These are phyloP conservation scores for Petunia hybrid DNA, from an alignment of 305 asterid species.

Conservation along the genomic window DNA sequence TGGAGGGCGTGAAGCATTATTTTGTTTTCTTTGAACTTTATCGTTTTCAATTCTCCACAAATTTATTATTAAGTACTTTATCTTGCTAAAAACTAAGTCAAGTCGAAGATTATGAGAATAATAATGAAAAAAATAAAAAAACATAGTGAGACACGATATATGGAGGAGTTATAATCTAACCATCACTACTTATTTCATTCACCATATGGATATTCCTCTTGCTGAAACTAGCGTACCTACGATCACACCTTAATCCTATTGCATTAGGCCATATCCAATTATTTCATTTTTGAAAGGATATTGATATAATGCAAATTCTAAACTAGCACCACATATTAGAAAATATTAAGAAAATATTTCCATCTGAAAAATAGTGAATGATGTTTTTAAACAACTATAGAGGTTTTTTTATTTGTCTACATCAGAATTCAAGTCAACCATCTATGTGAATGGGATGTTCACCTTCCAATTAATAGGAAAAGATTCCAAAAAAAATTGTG, in stretches of 20 bases:
- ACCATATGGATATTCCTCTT: background rate
- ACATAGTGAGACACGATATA: too few relatives aligned
- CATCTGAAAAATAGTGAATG: too few relatives aligned
- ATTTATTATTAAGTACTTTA: background rate
- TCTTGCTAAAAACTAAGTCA: background rate
- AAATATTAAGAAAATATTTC: background rate
- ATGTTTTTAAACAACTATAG: too few relatives aligned
- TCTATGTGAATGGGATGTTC: background rate
- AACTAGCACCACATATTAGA: background rate
- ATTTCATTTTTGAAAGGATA: background rate
- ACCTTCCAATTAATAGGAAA: background rate
- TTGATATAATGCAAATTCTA: background rate
- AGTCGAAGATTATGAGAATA: background rate
- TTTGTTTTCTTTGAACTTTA: background rate
- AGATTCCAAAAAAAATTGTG: slow-evolving; percentile 1
- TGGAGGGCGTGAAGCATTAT: background rate
- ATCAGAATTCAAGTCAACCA: background rate
- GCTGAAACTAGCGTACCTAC: background rate
- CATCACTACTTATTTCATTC: background rate
- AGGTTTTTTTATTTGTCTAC: background rate
- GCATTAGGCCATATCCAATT: background rate
- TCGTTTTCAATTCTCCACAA: slow-evolving; percentile 21
- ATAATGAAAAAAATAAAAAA: background rate
- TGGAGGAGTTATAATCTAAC: background rate
- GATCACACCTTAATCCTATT: background rate